Evolutionary conservation across 192 early-diverging fungal species (phyloP).

Genomic region (Umbelopsis isabellina): DNA sequence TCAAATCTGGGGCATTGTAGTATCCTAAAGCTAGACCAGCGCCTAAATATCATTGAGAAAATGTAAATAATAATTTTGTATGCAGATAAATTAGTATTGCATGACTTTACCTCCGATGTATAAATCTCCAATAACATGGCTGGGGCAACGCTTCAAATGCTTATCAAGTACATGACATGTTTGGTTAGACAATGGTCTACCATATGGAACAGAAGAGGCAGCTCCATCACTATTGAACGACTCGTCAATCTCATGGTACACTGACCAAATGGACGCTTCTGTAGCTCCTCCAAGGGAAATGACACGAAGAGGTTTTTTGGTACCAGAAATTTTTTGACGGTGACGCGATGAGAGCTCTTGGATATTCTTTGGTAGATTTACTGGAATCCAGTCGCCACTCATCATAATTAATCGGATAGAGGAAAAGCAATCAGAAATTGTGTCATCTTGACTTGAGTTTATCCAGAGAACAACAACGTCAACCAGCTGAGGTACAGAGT

Average conservation of each 20-base stretch:
- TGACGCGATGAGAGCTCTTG: neutral
- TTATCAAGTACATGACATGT: neutral
- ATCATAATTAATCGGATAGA: neutral
- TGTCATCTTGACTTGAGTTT: neutral
- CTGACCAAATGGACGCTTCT: neutral
- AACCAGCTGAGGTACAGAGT: neutral
- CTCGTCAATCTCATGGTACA: neutral
- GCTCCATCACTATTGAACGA: neutral
- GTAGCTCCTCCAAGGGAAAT: neutral
- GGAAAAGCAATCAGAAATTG: neutral
- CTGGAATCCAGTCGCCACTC: neutral
- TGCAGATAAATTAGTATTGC: neutral
- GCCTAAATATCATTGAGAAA: slow-evolving; percentile 2
- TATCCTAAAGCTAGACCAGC: slow-evolving; percentile 43
- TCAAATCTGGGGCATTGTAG: slow-evolving; percentile 38
- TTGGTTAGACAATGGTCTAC: neutral
- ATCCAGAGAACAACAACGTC: neutral
- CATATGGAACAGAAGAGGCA: neutral
- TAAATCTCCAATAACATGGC: neutral
- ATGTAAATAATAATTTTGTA: neutral
- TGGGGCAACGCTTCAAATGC: neutral
- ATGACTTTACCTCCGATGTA: neutral
- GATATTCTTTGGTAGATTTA: neutral
- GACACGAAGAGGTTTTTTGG: neutral
- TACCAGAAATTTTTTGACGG: neutral